Evolutionary conservation across 192 early-diverging fungal genomes (phyloP), one percentile per base, ranked within the genome.

Genomic region (Backusella tuberculispora): DNA sequence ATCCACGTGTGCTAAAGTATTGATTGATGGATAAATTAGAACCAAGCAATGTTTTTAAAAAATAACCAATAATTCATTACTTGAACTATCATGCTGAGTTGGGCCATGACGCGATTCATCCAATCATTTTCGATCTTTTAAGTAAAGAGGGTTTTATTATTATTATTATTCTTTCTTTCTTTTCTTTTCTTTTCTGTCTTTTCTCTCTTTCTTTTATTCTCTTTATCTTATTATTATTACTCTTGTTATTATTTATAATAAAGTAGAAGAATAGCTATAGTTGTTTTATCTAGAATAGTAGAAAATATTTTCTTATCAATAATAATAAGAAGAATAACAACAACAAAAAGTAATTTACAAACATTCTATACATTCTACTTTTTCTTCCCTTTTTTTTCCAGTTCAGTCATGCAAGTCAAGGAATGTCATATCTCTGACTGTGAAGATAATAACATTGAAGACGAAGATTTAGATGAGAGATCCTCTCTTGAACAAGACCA

Each of bases 381-480:
- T 60, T 26, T 60, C 8, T 60, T 17, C n/a, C 38, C 38, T 66
- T 8, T 38, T 29, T 66, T 15, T 38, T 38, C 15, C 29, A 37
- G 37, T 17, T 9, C n/a, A 24, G 9, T 40, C 10, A 29, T 69
- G 68, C 21, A 69, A 17, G 21, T 45, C 13, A 69, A 47, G 13
- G 45, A 69, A 44, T 69, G 68, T 29, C 14, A 69, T 69, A 69
- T 69, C 26, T 69, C 68, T 45, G 68, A 69, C 42, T 43, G 38
- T 47, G 68, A 69, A 69, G 68, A 69, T 7, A 69, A 69, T 60
- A 24, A 60, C n/a, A 60, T 60, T 45, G 68, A 69, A 40, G 40
- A 69, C 38, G 24, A 69, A 26, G 44, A 69, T 60, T 26, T 21
- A 24, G 53, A 34, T 4, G 24, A 29, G 63, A 21, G 34, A 26